Evolutionary conservation across 2,329 filamentous ascomycete genomes (phyloP).

Genomic region (Fusarium sublunatum): DNA sequence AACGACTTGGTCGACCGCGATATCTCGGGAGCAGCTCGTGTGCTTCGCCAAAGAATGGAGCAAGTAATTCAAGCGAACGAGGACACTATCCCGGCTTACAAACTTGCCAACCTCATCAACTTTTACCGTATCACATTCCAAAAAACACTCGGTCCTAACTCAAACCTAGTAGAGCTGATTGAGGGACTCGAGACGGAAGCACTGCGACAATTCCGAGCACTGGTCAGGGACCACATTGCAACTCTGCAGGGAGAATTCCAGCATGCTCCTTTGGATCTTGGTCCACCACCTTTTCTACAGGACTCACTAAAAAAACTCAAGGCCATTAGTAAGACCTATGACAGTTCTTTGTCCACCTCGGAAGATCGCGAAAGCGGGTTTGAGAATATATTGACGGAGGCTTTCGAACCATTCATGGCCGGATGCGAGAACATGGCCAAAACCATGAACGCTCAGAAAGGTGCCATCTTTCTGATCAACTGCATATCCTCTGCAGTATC

Average conservation of each 20-base stretch:
- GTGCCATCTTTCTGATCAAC: constrained; percentile 78
- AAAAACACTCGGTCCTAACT: constrained; percentile 77
- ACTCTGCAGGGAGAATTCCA: constrained; percentile 79
- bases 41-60: constrained; percentile 90
- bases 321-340: constrained; percentile 85
- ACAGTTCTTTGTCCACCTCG: constrained; percentile 76
- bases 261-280: constrained; percentile 76
- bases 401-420: constrained; percentile 86
- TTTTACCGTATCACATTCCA: constrained; percentile 91
- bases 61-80: constrained; percentile 94
- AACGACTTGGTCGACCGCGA: constrained; percentile 89
- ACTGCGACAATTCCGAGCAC: constrained; percentile 81
- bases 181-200: constrained; percentile 78
- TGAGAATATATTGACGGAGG: constrained; percentile 77
- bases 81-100: constrained; percentile 88
- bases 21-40: constrained; percentile 80
- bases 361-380: constrained; percentile 75
- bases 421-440: constrained; percentile 77
- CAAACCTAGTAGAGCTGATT: constrained; percentile 76
- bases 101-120: constrained; percentile 85
- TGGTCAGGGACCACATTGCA: constrained; percentile 83
- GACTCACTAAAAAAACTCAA: constrained; percentile 83
- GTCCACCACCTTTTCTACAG: constrained; percentile 81
- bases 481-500: constrained; percentile 71
- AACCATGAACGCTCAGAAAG: constrained; percentile 67